Evolutionary conservation across 306 rosid species (phyloP), one percentile per base, ranked within the genome.

Genomic region (Albizia julibrissin): DNA sequence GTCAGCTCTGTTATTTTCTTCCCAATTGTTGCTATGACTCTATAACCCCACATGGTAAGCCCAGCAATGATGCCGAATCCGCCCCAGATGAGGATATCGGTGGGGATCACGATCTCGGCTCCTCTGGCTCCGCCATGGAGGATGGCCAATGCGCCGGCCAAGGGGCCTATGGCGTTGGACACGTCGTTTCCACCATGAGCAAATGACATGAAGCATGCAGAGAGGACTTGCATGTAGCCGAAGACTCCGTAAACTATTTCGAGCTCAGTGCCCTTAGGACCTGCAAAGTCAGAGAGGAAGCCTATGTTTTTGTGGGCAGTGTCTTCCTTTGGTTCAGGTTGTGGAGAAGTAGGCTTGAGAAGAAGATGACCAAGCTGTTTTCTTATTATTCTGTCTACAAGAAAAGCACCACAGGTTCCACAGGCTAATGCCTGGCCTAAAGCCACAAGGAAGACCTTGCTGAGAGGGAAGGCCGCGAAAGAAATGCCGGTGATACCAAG

Each of bases 141-240:
- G 46, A 95, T 95, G 15, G 98, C 91, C 31, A 95, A 86, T 15
- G 99, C 99, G 71, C 86, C 97, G 0, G 99, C 98, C 87, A 95
- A 79, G 1, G 99, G 98, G 27, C 99, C 99, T 26, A 95, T 95
- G 64, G 99, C 96, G n/a, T 95, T 95, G 84, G 98, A 93, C 42
- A 93, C 99, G 58, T 95, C 99, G 44, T 95, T 95, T 24, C 99
- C 99, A 5, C 99, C 97, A 37, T 95, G 99, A 19, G 99, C 98
- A 78, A 95, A 93, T 44, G 99, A 93, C 99, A 95, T 93, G 96
- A 95, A 95, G 84, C 98, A 95, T 69, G 99, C 98, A 49, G 98
- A 95, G 84, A 95, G 96, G 39, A 95, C 85, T 75, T 95, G 99
- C 98, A 93, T 93, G 87, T 95, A 93, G 24, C 99, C 98, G 22